Conservation (phyloP, 768 basidiomycete genomes). For the Melanogaster broomeanus region DNA sequence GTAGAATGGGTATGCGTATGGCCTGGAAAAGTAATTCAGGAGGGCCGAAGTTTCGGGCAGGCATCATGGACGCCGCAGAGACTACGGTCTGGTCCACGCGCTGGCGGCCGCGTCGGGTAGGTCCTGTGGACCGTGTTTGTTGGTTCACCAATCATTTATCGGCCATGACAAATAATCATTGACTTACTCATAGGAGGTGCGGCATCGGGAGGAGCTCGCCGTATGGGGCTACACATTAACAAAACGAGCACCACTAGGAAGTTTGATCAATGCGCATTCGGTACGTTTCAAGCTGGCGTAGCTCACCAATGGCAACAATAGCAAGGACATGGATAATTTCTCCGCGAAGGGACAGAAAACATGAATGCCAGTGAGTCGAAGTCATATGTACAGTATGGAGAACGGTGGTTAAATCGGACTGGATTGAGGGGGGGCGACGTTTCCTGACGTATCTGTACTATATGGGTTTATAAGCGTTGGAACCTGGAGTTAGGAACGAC, state of each 20-base stretch:
- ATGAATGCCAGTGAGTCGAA: background rate
- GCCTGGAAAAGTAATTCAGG: too few relatives aligned
- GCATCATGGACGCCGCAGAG: background rate
- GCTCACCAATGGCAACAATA: slow-evolving; percentile 4
- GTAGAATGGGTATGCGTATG: too few relatives aligned
- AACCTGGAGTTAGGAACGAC: too few relatives aligned
- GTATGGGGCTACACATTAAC: background rate
- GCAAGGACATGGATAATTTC: background rate
- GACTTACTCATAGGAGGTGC: background rate
- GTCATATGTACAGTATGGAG: background rate
- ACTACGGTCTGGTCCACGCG: background rate
- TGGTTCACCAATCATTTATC: background rate
- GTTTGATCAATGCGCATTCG: background rate
- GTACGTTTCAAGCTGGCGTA: background rate
- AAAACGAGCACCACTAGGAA: slow-evolving; percentile 1
- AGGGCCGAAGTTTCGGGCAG: background rate
- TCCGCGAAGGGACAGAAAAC: background rate
- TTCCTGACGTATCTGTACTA: too few relatives aligned
- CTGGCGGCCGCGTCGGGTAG: background rate
- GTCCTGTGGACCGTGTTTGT: background rate
- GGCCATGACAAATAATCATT: background rate
- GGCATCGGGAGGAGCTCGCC: background rate
- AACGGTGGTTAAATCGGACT: too few relatives aligned
- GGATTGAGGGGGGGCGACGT: background rate
- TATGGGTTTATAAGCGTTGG: too few relatives aligned